phyloP scores from a whole-genome alignment of 2,329 filamentous ascomycete species.

The Cyphellophora attinorum region DNA sequence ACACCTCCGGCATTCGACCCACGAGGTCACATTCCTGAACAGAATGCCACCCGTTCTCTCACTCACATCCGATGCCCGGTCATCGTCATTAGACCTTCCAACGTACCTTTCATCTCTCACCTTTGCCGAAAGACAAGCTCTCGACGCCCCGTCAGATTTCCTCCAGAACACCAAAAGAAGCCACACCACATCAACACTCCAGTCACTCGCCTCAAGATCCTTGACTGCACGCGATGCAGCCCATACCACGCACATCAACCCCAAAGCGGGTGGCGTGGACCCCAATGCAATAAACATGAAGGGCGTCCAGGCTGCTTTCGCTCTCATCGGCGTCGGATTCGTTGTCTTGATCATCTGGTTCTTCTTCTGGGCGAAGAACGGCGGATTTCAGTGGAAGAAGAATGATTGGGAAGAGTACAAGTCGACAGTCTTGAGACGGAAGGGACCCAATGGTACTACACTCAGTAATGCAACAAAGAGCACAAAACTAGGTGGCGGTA shows the following conservation, averaged over 20 bases:
- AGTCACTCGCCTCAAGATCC: constrained; percentile 19
- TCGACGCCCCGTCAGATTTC: constrained; percentile 2
- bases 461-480: constrained; percentile 72
- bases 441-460: constrained; percentile 79
- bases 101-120: constrained; percentile 3
- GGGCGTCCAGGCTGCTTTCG: constrained; percentile 77
- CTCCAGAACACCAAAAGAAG: constrained; percentile 8
- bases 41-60: constrained; percentile 15
- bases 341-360: constrained; percentile 80
- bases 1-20: background rate
- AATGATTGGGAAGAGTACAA: constrained; percentile 99
- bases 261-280: constrained; percentile 26
- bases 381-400: constrained; percentile 77
- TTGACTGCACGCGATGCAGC: constrained; percentile 21
- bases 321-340: constrained; percentile 67
- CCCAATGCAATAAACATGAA: constrained; percentile 37
- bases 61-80: constrained; percentile 18
- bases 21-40: background rate
- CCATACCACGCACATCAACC: constrained; percentile 17
- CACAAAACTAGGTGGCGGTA: constrained; percentile 79
- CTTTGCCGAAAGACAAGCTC: constrained; percentile 6
- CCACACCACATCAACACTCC: constrained; percentile 11
- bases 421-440: constrained; percentile 78
- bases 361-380: constrained; percentile 97
- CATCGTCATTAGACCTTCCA: constrained; percentile 3